These are phyloP conservation scores for Micractinium sp. DNA, from an alignment of 139 green algal genomes.

Conservation along the genomic window DNA sequence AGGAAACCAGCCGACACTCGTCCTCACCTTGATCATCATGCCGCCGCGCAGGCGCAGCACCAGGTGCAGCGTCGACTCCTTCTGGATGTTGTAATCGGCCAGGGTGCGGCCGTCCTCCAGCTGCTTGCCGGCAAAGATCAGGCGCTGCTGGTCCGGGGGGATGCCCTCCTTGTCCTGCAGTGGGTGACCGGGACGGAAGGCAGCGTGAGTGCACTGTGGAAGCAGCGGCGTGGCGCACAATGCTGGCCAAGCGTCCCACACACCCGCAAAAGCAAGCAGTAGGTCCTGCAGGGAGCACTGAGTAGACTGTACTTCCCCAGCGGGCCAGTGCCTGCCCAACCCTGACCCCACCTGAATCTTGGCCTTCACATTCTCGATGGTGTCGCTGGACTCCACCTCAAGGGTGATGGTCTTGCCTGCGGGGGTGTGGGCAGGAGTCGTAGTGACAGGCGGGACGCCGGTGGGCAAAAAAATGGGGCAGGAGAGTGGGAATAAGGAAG, in stretches of 20 bases:
- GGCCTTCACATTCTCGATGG: conserved; percentile 93
- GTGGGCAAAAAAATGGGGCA: no score
- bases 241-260: no score
- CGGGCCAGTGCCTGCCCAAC: not conserved
- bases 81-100: conserved; percentile 97
- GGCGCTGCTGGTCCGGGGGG: conserved; percentile 93
- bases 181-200: conserved; percentile 51
- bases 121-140: conserved; percentile 98
- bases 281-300: not conserved
- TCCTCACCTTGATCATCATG: conserved; percentile 86
- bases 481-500: no score
- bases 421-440: no score
- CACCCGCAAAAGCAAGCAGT: not conserved
- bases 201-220: not conserved
- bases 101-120: conserved; percentile 95
- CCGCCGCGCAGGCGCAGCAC: conserved; percentile 83
- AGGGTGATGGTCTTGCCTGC: conserved; percentile 90
- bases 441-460: no score
- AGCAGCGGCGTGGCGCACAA: not conserved
- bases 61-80: conserved; percentile 98
- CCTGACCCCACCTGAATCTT: conserved; percentile 73
- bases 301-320: no score
- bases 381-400: conserved; percentile 85
- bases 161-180: conserved; percentile 90
- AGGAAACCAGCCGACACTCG: not conserved